These are phyloP conservation scores for Paulownia fortunei DNA, from an alignment of 257 asterid species.

Conservation along the genomic window DNA sequence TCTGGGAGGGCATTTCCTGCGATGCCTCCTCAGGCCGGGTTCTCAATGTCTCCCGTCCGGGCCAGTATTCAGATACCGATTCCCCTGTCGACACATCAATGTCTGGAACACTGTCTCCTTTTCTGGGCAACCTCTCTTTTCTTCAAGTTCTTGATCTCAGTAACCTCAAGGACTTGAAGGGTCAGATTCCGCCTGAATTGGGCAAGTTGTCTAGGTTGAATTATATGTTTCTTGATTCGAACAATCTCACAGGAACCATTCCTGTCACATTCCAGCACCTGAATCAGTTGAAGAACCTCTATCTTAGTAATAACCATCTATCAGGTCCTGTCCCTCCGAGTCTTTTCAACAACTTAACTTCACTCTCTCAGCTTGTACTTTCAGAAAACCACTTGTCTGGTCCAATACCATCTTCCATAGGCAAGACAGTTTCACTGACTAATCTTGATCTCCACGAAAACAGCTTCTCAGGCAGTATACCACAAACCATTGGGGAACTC, in stretches of 20 bases:
- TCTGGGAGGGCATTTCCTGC: constrained; percentile 69
- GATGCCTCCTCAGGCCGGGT: constrained; percentile 52
- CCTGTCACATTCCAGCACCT: constrained; percentile 46
- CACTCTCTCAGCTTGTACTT: constrained; percentile 45
- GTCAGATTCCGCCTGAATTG: constrained; percentile 56
- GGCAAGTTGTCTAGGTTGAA: constrained; percentile 47
- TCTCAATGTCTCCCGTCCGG: constrained; percentile 56
- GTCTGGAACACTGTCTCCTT: constrained; percentile 63
- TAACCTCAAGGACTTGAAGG: constrained; percentile 51
- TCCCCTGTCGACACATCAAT: constrained; percentile 49
- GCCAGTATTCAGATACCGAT: constrained; percentile 38
- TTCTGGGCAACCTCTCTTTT: constrained; percentile 58
- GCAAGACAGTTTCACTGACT: constrained; percentile 41
- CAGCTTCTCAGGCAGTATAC: constrained; percentile 54
- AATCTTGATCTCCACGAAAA: constrained; percentile 50
- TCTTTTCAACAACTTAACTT: constrained; percentile 40
- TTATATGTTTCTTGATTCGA: constrained; percentile 44
- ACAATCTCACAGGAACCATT: constrained; percentile 53
- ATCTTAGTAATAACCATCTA: constrained; percentile 45
- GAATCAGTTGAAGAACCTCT: constrained; percentile 34
- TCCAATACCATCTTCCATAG: constrained; percentile 54
- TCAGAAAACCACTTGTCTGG: constrained; percentile 55
- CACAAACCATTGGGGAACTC: constrained; percentile 51
- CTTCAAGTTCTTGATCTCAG: constrained; percentile 61
- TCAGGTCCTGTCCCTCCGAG: constrained; percentile 51